Percentiles rank a stretch among this genome's conserved stretches.
Conservation (phyloP, 2,329 filamentous ascomycete species). For the Pyricularia sp. region DNA sequence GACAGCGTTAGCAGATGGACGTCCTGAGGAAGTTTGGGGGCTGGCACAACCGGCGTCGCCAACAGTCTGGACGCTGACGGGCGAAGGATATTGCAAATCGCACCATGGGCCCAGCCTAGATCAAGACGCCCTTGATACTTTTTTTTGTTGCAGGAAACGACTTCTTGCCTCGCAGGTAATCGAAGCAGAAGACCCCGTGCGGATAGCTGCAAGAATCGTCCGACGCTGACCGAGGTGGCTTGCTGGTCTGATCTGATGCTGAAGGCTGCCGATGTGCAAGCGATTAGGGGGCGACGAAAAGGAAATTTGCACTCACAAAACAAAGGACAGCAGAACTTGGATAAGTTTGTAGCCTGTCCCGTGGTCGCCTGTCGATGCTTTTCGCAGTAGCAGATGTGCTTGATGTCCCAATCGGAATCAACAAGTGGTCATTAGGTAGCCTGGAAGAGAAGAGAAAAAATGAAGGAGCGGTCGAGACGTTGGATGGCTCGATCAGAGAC, state of each 20-base stretch:
- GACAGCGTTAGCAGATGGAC: conserved; percentile 16
- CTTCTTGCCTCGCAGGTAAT: neutral
- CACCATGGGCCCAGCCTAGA: neutral
- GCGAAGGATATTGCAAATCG: neutral
- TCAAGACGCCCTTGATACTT: neutral
- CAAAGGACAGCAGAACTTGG: conserved; percentile 5
- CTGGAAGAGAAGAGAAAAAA: conserved; percentile 6
- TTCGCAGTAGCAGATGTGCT: conserved; percentile 1
- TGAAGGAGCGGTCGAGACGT: conserved; percentile 2
- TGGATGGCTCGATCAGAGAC: neutral
- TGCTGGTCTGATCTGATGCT: neutral
- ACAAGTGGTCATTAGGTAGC: neutral
- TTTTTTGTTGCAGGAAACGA: neutral
- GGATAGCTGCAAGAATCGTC: neutral
- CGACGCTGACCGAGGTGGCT: neutral
- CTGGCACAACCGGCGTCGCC: neutral
- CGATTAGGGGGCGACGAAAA: conserved; percentile 2
- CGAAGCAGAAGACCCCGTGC: neutral
- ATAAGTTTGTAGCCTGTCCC: neutral
- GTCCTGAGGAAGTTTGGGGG: neutral
- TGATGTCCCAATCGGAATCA: conserved; percentile 1
- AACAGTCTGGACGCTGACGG: neutral
- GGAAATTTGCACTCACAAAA: conserved; percentile 6
- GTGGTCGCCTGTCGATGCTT: neutral
- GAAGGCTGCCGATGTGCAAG: neutral